Base-by-base conservation (phyloP, 116 monocot species). In the Zostera marina region DNA sequence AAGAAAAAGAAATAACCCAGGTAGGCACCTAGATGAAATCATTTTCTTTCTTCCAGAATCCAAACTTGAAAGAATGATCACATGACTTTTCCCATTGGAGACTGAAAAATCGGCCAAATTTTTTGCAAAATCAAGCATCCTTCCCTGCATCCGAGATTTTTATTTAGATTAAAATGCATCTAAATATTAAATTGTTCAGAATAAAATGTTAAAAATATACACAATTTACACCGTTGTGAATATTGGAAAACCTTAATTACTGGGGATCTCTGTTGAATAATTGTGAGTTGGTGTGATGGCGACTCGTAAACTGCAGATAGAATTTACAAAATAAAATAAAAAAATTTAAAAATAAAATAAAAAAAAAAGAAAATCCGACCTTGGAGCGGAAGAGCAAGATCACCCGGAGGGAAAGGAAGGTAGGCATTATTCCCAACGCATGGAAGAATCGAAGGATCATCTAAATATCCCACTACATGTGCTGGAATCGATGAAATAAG, bases 381-480 rank as follows among this genome's bases (percentile, higher is more conserved):
- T 83, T 96, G 89, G 15, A 96, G 75, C 3, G 96, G 80, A 14
- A 96, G 76, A 8, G 85, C 68, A 63, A 96, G 81, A 53, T 77
- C 76, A 12, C 89, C 96, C 8, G 56, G 72, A 11, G 89, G 74
- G 8, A 56, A 52, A 10, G 89, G 83, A 22, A 72, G 70, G 54
- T 84, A 96, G 6, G 96, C 85, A 44, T 96, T 85, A 73, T 96
- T 96, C 11, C 96, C 96, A 2, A 83, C 90, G 70, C 89, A 96
- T 5, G 96, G 89, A 38, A 96, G 83, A 53, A 96, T 65, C 1
- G 76, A 80, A 0, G 96, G 82, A 59, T 89, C 90, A 63, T 96
- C 96, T 70, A 96, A 57, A 42, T 66, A 89, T 8, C 72, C 96
- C 23, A 85, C 83, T 66, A 74, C 69, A 22, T 45, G 68, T 24